Evolutionary conservation across 805 yeast species (phyloP).

Genomic region (Debaryomyces hansenii): DNA sequence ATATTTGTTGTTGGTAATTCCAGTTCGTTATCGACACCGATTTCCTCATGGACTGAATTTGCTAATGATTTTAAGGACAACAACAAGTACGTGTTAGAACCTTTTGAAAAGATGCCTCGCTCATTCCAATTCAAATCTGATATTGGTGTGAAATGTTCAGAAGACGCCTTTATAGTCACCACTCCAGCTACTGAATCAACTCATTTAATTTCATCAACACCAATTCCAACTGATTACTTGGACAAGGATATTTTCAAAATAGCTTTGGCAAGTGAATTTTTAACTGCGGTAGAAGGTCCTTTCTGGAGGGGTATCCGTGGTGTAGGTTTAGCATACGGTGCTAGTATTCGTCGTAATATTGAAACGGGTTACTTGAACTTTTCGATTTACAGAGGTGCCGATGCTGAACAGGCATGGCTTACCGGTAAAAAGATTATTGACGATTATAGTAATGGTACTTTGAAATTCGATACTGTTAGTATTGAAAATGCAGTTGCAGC

Average conservation of each 20-base stretch:
- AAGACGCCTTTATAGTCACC: slow-evolving; percentile 60
- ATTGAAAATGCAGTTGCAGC: slow-evolving; percentile 76
- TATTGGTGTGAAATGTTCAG: slow-evolving; percentile 52
- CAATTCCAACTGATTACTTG: slow-evolving; percentile 51
- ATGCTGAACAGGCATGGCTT: slow-evolving; percentile 62
- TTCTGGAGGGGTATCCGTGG: slow-evolving; percentile 97
- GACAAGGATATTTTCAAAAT: slow-evolving; percentile 65
- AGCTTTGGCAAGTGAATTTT: slow-evolving; percentile 68
- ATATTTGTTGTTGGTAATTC: slow-evolving; percentile 73
- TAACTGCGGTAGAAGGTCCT: slow-evolving; percentile 93
- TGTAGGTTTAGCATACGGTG: slow-evolving; percentile 91
- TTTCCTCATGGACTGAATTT: slow-evolving; percentile 56
- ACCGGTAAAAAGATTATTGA: slow-evolving; percentile 66
- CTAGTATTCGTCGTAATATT: slow-evolving; percentile 53
- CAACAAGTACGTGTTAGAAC: slow-evolving; percentile 9
- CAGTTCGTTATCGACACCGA: slow-evolving; percentile 50
- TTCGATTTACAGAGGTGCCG: slow-evolving; percentile 79
- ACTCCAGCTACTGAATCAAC: slow-evolving; percentile 87
- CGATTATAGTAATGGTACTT: slow-evolving; percentile 55
- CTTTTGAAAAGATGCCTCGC: slow-evolving; percentile 43
- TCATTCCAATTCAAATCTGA: slow-evolving; percentile 54
- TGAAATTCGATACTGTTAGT: slow-evolving; percentile 54
- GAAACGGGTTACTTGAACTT: slow-evolving; percentile 71
- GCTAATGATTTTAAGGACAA: slow-evolving; percentile 18
- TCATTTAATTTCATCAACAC: slow-evolving; percentile 59